phyloP scores from a whole-genome alignment of 345 rosid genomes.

The Ceriops decandra region DNA sequence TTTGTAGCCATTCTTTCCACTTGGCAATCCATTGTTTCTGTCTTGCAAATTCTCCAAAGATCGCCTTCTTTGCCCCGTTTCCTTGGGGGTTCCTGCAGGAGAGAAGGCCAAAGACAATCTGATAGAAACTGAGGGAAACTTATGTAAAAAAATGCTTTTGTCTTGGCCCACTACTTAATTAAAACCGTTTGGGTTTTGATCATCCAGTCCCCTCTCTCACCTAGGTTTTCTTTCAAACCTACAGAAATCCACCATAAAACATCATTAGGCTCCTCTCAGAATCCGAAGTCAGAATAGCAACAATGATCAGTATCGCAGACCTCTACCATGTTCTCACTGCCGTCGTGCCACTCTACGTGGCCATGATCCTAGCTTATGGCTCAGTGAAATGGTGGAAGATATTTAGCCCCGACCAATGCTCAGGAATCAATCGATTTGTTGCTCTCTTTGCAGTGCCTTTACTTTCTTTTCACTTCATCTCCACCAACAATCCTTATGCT shows the following conservation, averaged over 20 bases:
- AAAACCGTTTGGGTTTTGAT: too few species aligned
- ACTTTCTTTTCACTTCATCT: constrained; percentile 72
- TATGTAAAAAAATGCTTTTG: too few species aligned
- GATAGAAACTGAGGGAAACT: not conserved
- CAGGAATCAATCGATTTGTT: constrained; percentile 75
- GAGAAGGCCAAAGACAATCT: not conserved
- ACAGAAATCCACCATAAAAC: not conserved
- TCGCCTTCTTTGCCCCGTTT: not conserved
- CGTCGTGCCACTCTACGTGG: constrained; percentile 74
- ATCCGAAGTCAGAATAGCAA: not conserved
- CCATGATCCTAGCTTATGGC: constrained; percentile 72
- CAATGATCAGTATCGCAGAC: constrained; percentile 51
- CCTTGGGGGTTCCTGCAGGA: not conserved
- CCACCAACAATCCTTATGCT: constrained; percentile 57
- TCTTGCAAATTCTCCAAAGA: not conserved
- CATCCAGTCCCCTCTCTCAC: not conserved
- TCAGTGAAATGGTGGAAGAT: constrained; percentile 87
- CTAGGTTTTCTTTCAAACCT: not conserved
- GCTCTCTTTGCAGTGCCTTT: constrained; percentile 75
- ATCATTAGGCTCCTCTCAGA: not conserved
- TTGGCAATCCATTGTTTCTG: not conserved
- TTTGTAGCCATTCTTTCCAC: not conserved
- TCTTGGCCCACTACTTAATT: too few species aligned
- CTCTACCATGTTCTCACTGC: constrained; percentile 72
- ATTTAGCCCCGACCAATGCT: constrained; percentile 72